phyloP scores from a whole-genome alignment of 768 basidiomycete genomes.

The Boletus sp. region DNA sequence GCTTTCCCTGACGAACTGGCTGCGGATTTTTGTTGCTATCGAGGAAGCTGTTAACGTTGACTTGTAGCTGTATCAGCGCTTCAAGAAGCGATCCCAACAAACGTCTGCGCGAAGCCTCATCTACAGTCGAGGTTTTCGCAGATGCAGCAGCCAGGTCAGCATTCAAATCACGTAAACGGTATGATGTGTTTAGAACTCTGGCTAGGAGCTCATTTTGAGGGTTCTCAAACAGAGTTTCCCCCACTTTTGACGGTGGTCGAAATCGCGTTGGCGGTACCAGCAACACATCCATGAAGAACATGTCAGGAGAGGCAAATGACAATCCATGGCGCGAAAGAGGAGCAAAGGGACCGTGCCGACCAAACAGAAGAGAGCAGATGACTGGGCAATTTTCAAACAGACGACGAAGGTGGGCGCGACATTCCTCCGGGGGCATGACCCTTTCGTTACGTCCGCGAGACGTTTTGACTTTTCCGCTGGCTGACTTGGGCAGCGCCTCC shows the following conservation, averaged over 20 bases:
- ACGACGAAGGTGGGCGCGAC: constrained; percentile 87
- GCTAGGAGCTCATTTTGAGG: constrained; percentile 90
- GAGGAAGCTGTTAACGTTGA: constrained; percentile 95
- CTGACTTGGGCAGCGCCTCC: constrained; percentile 59
- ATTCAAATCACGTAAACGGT: constrained; percentile 77
- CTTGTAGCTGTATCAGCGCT: constrained; percentile 83
- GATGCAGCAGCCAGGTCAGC: constrained; percentile 59
- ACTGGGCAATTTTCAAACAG: constrained; percentile 80
- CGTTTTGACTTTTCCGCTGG: constrained; percentile 76
- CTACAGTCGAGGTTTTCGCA: constrained; percentile 52
- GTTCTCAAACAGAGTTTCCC: constrained; percentile 92
- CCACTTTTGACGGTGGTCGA: constrained; percentile 90
- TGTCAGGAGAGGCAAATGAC: constrained; percentile 78
- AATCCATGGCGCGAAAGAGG: constrained; percentile 57
- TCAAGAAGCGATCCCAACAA: constrained; percentile 73
- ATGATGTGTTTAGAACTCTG: constrained; percentile 76
- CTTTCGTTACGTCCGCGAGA: constrained; percentile 84
- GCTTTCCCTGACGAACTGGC: constrained; percentile 79
- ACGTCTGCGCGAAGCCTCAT: constrained; percentile 50
- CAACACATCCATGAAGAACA: constrained; percentile 95
- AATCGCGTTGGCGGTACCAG: constrained; percentile 94
- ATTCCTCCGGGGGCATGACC: constrained; percentile 87
- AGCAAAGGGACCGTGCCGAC: constrained; percentile 86
- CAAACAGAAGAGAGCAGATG: constrained; percentile 88
- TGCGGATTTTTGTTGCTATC: constrained; percentile 95